Evolutionary conservation across 75 land plant genomes (phyloP), one percentile per base, ranked within the genome.

Genomic region (Cupressus sempervirens): DNA sequence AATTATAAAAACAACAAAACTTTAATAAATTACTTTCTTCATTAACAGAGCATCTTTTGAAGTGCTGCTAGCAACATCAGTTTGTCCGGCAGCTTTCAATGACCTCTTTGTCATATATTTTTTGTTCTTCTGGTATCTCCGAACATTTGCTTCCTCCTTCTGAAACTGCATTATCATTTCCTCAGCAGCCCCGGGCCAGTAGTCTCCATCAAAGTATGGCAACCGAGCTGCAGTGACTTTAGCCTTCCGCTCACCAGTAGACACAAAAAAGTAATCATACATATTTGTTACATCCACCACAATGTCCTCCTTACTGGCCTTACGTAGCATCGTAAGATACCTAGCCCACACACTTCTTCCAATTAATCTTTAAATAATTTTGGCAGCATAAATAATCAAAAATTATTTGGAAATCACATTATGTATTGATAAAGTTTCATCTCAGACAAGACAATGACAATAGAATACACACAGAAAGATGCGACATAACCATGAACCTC

Each of bases 121-220:
- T 97, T 94, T 54, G 97, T 96, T 38, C 95, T 96, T 40, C 94
- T 90, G 86, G 93, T 97, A 35, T 97, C 92, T 92, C 62, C 87
- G 90, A 18, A 93, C 98, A 88, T 93, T 98, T 84, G 94, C 96
- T 88, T 95, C 95, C 84, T 88, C 88, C 86, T 92, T 93, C 40
- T 90, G 93, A 83, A 95, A 87, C 70, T 91, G 98, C 82, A 90
- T 76, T 58, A 97, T 93, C 91, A 95, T 90, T 83, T 97, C 99
- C 84, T 97, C 99, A 14, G 99, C 98, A 84, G 98, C 98, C 38
- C 99, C 98, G 48, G 99, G 99, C 99, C 99, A 97, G 84, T 95
- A 97, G 84, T 97, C 99, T 23, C 99, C 99, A 90, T 97, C 99
- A 88, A 97, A 97, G 87, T 97, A 95, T 48, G 99, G 99, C 86